These are phyloP conservation scores for Zychaea mexicana DNA, from an alignment of 371 early-diverging fungal genomes.

Conservation along the genomic window DNA sequence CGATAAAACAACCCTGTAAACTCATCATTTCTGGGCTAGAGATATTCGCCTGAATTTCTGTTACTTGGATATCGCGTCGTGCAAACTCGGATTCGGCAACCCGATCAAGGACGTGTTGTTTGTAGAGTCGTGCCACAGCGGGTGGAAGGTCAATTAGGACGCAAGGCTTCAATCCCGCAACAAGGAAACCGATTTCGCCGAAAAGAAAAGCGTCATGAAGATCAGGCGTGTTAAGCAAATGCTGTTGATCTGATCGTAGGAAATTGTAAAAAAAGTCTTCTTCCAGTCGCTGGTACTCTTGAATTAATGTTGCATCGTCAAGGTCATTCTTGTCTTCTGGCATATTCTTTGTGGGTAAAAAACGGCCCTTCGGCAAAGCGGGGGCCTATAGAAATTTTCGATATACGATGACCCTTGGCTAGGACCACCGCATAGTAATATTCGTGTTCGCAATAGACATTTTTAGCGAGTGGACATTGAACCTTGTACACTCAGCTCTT, in stretches of 20 bases:
- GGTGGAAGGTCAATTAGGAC: conserved; percentile 53
- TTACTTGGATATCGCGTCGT: background rate
- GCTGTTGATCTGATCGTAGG: background rate
- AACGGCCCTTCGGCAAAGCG: too few species aligned
- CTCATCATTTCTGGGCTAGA: conserved; percentile 1
- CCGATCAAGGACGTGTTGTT: background rate
- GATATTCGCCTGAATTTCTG: background rate
- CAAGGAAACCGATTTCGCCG: conserved; percentile 66
- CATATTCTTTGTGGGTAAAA: too few species aligned
- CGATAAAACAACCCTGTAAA: background rate
- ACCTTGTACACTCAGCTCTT: too few species aligned
- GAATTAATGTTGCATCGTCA: background rate
- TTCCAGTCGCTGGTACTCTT: background rate
- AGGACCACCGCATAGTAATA: too few species aligned
- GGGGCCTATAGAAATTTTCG: too few species aligned
- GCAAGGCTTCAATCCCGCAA: conserved; percentile 62
- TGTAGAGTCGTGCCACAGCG: background rate
- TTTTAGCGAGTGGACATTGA: too few species aligned
- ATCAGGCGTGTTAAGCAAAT: background rate
- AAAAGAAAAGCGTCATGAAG: conserved; percentile 50
- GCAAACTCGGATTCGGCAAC: background rate
- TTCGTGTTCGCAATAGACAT: too few species aligned
- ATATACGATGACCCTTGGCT: too few species aligned
- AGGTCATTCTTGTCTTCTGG: too few species aligned
- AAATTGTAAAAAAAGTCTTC: background rate